Base-by-base conservation (phyloP, 352 stramenopile genomes). In the Phytophthora agathidicida region DNA sequence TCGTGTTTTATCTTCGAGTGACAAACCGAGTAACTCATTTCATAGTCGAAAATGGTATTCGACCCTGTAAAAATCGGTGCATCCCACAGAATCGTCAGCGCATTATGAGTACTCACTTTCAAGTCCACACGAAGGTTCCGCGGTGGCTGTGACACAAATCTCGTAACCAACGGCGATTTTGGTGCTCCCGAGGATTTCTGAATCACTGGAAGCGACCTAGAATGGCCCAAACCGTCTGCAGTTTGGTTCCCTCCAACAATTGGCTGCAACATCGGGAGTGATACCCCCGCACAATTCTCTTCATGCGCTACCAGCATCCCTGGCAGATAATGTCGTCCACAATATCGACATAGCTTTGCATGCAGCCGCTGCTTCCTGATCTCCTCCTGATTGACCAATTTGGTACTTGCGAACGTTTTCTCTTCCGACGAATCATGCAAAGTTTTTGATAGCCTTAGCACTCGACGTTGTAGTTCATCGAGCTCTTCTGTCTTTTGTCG, bases 61-160 rank as follows among this genome's bases (percentile, higher is more conserved):
- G 80, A 88, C 2, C 79, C 80, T 1, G 80, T 93, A 55, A 93
- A 91, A 46, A 90, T 90, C 0, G 83, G 83, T 11, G 65, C 63
- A 22, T 93, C 77, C 80, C 80, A 93, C 43, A 61, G 22, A 31
- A 91, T 51, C 1, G 69, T 49, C 23, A 93, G 45, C 0, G 65
- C 35, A 22, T 74, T 84, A 49, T 91, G 80, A 0, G 55, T 57
- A 32, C 79, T 55, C 7, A 51, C 52, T 10, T 69, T 68, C 1
- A 46, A 38, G 13, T 54, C 65, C 0, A 86, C 58, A 10, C 71
- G 74, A 24, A 93, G 42, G 35, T 88, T 86, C 1, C 78, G 69
- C 10, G 83, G 80, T n/a, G 83, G 77, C 37, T 93, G 80, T 0
- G 80, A 85, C 1, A 87, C 49, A 56, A 93, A 91, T 1, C 39